Base-by-base conservation (phyloP, 164 flowering plant species). In the Nymphaea colorata region DNA sequence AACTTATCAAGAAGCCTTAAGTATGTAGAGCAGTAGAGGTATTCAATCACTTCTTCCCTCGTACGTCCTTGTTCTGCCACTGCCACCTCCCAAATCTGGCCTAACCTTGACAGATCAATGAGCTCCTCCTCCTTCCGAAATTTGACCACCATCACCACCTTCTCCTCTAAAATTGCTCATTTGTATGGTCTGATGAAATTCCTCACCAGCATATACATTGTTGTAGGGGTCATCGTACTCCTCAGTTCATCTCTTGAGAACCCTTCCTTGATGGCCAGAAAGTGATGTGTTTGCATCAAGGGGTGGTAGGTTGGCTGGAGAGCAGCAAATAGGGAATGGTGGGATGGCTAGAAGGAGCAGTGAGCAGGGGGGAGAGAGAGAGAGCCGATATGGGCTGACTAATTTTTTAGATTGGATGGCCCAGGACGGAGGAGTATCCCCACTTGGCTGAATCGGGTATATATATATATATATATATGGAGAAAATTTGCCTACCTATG, bases 181-280 rank as follows among this genome's bases (percentile, higher is more conserved):
- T 10, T 78, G 67, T 57, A 88, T 36, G 8, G 87, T 70, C 68
- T 88, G 91, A 18, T 79, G 80, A 68, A 92, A 88, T 17, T 87
- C 86, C 71, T 92, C 94, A 1, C 96, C 93, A 15, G 88, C 90
- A 64, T 90, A 90, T 64, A 90, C 96, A 70, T 92, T 93, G 43
- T 90, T 92, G 73, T 90, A 92, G 12, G 90, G 87, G 79, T 92
- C 98, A 64, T 90, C 96, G 65, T 85, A 92, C 14, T 51, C 57
- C 57, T 89, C 96, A 62, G 87, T 83, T 62, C 88, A 55, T 87
- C 96, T 4, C 77, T 89, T 3, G 86, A 62, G 65, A 87, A 84
- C 3, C 81, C 90, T 8, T 87, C 96, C 43, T 87, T 92, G 11
- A 86, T 83, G 4, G 87, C 90, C 36, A 25, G 36, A 25, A 25